Percentiles rank a stretch among this genome's conserved stretches.
Conservation (phyloP, 2,329 filamentous ascomycete genomes). For the Colletotrichum tofieldiae region DNA sequence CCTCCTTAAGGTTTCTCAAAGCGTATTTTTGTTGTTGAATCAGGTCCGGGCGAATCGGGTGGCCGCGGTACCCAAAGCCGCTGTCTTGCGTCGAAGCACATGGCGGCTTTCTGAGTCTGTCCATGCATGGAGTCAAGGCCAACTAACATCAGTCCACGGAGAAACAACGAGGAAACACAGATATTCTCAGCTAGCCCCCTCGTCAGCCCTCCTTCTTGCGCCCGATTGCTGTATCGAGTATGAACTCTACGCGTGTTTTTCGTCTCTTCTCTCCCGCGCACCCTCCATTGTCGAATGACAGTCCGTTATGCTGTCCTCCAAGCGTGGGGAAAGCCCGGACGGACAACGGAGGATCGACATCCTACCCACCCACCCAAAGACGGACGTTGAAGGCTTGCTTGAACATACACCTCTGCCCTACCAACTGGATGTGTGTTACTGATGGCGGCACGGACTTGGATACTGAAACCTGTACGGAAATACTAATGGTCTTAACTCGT, state of each 20-base stretch:
- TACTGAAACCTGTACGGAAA: conserved; percentile 37
- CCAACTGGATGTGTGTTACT: conserved; percentile 32
- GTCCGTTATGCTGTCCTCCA: conserved; percentile 9
- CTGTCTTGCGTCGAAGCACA: background rate
- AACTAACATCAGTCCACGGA: conserved; percentile 5
- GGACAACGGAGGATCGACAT: conserved; percentile 34
- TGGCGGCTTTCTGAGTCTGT: background rate
- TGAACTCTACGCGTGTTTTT: background rate
- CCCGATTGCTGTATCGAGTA: conserved; percentile 14
- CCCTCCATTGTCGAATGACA: conserved; percentile 25
- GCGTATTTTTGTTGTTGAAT: background rate
- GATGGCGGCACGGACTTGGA: conserved; percentile 38
- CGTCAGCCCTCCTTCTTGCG: conserved; percentile 6
- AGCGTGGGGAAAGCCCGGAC: conserved; percentile 42
- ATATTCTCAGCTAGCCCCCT: conserved; percentile 11
- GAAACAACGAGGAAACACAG: conserved; percentile 25
- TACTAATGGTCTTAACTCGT: conserved; percentile 24
- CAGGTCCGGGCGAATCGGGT: conserved; percentile 23
- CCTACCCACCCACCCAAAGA: conserved; percentile 21
- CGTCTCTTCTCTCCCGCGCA: conserved; percentile 21
- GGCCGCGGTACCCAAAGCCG: background rate
- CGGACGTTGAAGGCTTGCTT: conserved; percentile 18
- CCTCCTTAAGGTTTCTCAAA: background rate
- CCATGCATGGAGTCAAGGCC: background rate
- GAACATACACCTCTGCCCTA: conserved; percentile 18